phyloP scores from a whole-genome alignment of 352 stramenopile species.

The Globisporangium cystogenes region DNA sequence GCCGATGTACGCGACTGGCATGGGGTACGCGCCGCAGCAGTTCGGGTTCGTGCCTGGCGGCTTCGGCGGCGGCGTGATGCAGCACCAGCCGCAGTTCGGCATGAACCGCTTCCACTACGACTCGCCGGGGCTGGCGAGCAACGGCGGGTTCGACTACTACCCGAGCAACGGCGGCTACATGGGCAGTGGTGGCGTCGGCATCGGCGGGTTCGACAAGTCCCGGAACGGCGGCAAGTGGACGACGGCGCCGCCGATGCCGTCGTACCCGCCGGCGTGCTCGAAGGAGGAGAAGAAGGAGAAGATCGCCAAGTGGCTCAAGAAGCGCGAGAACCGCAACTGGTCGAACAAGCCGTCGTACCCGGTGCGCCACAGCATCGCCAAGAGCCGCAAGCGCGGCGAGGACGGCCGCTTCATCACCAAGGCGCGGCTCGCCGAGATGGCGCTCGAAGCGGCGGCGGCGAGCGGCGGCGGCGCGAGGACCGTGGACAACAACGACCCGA shows the following conservation, averaged over 20 bases:
- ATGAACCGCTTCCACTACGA: conserved; percentile 47
- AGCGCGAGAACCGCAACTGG: conserved; percentile 80
- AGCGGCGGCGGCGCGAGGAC: neutral
- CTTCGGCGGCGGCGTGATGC: conserved; percentile 18
- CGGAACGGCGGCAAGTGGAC: conserved; percentile 63
- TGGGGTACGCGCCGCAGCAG: conserved; percentile 32
- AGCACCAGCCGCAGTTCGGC: conserved; percentile 30
- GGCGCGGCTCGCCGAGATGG: conserved; percentile 65
- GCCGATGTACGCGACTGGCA: conserved; percentile 20
- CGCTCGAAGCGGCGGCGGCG: conserved; percentile 35
- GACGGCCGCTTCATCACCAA: conserved; percentile 83
- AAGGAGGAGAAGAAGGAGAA: conserved; percentile 85
- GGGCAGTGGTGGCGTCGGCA: conserved; percentile 18
- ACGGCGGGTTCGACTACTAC: conserved; percentile 54
- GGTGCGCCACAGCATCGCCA: conserved; percentile 78
- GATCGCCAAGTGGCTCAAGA: conserved; percentile 80
- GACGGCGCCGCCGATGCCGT: conserved; percentile 60
- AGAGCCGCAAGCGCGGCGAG: conserved; percentile 76
- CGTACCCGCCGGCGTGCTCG: conserved; percentile 68
- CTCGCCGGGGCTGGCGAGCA: conserved; percentile 14
- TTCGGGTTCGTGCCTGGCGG: conserved; percentile 11
- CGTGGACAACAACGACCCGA: conserved; percentile 8
- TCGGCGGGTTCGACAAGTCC: conserved; percentile 41
- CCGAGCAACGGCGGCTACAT: neutral
- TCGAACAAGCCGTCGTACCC: conserved; percentile 84